A percentile compares a stretch with the other conserved stretches of the same genome.
phyloP scores from a whole-genome alignment of 2,329 filamentous ascomycete genomes.

The Orbilia blumenaviensis region DNA sequence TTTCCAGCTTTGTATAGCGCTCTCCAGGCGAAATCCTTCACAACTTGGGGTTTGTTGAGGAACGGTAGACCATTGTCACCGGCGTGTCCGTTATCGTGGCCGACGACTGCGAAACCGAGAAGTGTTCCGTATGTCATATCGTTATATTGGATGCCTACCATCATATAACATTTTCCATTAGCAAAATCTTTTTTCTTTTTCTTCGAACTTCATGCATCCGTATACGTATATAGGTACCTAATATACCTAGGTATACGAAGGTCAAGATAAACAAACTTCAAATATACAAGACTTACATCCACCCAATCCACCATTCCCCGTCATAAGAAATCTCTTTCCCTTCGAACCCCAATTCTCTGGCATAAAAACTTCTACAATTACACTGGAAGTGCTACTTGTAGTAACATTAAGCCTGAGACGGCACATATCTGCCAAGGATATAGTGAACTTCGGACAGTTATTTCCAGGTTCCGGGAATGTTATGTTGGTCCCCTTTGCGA shows the following conservation, averaged over 20 bases:
- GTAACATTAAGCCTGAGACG: conserved; percentile 31
- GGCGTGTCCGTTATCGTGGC: conserved; percentile 51
- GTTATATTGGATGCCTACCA: conserved; percentile 39
- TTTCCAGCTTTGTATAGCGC: conserved; percentile 23
- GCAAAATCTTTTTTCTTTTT: too few relatives aligned
- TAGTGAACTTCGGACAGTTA: conserved; percentile 21
- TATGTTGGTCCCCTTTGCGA: conserved; percentile 21
- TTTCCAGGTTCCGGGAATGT: conserved; percentile 30
- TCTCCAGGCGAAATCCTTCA: conserved; percentile 47
- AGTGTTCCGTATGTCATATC: conserved; percentile 28
- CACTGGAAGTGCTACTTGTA: conserved; percentile 46
- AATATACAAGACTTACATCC: conserved; percentile 23
- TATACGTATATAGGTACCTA: too few relatives aligned
- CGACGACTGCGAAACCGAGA: conserved; percentile 42
- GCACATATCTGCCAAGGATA: conserved; percentile 33
- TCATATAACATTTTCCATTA: background rate
- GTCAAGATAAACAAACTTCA: background rate
- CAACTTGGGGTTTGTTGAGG: conserved; percentile 35
- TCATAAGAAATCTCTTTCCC: conserved; percentile 42
- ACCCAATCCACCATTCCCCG: conserved; percentile 39
- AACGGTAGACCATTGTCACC: conserved; percentile 41
- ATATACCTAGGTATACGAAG: background rate
- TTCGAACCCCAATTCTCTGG: conserved; percentile 34
- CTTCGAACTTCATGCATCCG: too few relatives aligned
- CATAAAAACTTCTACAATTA: conserved; percentile 49